These are phyloP conservation scores for Globisporangium acanthophoron DNA, from an alignment of 352 stramenopile species.

Conservation along the genomic window DNA sequence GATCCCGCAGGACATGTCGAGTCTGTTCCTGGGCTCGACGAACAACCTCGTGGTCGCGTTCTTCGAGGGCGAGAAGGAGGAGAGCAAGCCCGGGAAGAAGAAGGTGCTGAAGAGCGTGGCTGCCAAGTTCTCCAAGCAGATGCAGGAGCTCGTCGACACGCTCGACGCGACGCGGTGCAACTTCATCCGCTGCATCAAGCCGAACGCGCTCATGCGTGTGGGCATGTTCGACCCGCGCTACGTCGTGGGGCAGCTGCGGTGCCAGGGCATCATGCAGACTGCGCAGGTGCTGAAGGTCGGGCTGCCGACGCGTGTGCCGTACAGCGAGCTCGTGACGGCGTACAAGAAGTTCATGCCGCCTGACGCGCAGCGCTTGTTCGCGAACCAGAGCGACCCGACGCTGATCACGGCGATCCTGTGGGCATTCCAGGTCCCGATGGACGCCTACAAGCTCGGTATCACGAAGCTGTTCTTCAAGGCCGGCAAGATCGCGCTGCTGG, in stretches of 20 bases:
- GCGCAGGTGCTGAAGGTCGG: constrained; percentile 86
- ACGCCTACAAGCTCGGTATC: constrained; percentile 80
- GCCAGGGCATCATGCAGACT: constrained; percentile 83
- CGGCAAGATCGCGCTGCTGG: constrained; percentile 68
- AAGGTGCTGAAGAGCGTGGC: constrained; percentile 68
- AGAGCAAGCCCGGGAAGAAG: constrained; percentile 65
- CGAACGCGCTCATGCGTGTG: constrained; percentile 71
- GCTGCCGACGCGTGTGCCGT: constrained; percentile 73
- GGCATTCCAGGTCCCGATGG: constrained; percentile 74
- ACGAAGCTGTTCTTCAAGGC: constrained; percentile 74
- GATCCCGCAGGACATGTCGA: constrained; percentile 77
- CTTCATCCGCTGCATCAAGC: constrained; percentile 89
- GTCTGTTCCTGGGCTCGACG: constrained; percentile 69
- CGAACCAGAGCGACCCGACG: constrained; percentile 62
- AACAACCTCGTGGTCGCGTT: constrained; percentile 62
- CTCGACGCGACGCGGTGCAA: constrained; percentile 82
- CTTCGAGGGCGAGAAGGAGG: constrained; percentile 52
- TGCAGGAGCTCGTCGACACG: constrained; percentile 76
- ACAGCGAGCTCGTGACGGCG: constrained; percentile 56
- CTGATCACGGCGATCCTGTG: constrained; percentile 80
- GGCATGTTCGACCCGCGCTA: constrained; percentile 74
- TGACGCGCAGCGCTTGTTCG: constrained; percentile 66
- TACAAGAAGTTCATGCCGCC: constrained; percentile 72
- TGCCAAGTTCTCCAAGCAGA: constrained; percentile 69
- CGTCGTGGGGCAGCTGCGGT: constrained; percentile 80